Evolutionary conservation across 371 early-diverging fungal genomes (phyloP).

Genomic region (Mucor velutinosus): DNA sequence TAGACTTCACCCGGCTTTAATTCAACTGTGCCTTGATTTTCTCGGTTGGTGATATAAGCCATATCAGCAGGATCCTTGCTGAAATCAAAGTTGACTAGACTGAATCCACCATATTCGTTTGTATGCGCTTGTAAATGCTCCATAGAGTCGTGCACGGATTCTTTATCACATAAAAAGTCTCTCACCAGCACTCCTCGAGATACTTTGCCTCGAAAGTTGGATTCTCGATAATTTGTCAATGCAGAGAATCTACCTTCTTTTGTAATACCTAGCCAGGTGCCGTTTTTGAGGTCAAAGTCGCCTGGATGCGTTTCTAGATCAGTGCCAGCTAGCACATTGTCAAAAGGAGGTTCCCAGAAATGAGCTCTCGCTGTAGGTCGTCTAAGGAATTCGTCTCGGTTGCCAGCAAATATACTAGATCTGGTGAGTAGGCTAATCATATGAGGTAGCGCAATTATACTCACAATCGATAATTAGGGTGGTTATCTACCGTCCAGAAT

Average conservation of each 20-base stretch:
- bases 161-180: slow-evolving; percentile 32
- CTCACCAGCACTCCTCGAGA: slow-evolving; percentile 61
- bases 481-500: slow-evolving; percentile 58
- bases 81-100: slow-evolving; percentile 52
- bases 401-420: slow-evolving; percentile 61
- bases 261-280: slow-evolving; percentile 68
- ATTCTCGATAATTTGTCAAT: slow-evolving; percentile 63
- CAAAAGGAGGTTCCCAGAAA: slow-evolving; percentile 52
- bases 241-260: slow-evolving; percentile 54
- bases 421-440: not conserved
- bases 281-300: slow-evolving; percentile 23
- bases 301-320: slow-evolving; percentile 36
- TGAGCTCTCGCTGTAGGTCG: slow-evolving; percentile 56
- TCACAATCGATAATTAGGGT: slow-evolving; percentile 60
- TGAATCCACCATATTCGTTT: slow-evolving; percentile 54
- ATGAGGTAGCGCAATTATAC: not conserved
- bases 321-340: slow-evolving; percentile 41
- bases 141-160: slow-evolving; percentile 27
- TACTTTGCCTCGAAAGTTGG: slow-evolving; percentile 34
- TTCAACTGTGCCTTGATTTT: slow-evolving; percentile 19
- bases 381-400: slow-evolving; percentile 60
- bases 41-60: slow-evolving; percentile 48
- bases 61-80: slow-evolving; percentile 27
- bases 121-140: slow-evolving; percentile 25
- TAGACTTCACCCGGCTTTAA: slow-evolving; percentile 35